Conservation (phyloP, 176 grass and related monocot species). For the Elaeis guineensis region DNA sequence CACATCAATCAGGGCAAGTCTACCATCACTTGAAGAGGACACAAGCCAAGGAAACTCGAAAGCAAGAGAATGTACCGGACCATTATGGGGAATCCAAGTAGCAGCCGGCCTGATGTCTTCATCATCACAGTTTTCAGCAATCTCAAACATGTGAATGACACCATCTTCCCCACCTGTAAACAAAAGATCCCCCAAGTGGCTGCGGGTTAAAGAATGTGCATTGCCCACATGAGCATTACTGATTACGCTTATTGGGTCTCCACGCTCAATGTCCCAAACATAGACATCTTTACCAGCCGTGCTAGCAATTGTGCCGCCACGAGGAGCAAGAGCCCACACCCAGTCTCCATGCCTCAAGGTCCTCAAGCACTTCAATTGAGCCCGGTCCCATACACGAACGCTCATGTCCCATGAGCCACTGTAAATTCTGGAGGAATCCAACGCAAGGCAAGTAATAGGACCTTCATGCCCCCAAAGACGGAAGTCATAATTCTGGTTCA, state of each 20-base stretch:
- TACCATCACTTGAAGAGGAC: slow-evolving; percentile 73
- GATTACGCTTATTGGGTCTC: slow-evolving; percentile 43
- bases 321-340: slow-evolving; percentile 67
- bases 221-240: slow-evolving; percentile 65
- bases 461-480: slow-evolving; percentile 94
- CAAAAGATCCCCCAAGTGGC: slow-evolving; percentile 47
- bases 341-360: slow-evolving; percentile 81
- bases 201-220: slow-evolving; percentile 57
- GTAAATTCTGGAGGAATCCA: slow-evolving; percentile 70
- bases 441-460: slow-evolving; percentile 76
- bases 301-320: slow-evolving; percentile 60
- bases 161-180: slow-evolving; percentile 93
- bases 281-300: slow-evolving; percentile 74
- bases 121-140: slow-evolving; percentile 27
- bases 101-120: slow-evolving; percentile 57
- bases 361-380: slow-evolving; percentile 61
- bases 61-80: slow-evolving; percentile 69
- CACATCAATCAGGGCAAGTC: slow-evolving; percentile 70
- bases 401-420: slow-evolving; percentile 97
- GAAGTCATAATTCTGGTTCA: slow-evolving; percentile 43
- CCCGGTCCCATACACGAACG: slow-evolving; percentile 73
- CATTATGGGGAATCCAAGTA: slow-evolving; percentile 79
- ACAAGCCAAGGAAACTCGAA: slow-evolving; percentile 98
- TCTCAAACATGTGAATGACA: slow-evolving; percentile 50
- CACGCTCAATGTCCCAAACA: slow-evolving; percentile 56